These are phyloP conservation scores for Euphrasia arctica DNA, from an alignment of 305 asterid species.

Conservation along the genomic window DNA sequence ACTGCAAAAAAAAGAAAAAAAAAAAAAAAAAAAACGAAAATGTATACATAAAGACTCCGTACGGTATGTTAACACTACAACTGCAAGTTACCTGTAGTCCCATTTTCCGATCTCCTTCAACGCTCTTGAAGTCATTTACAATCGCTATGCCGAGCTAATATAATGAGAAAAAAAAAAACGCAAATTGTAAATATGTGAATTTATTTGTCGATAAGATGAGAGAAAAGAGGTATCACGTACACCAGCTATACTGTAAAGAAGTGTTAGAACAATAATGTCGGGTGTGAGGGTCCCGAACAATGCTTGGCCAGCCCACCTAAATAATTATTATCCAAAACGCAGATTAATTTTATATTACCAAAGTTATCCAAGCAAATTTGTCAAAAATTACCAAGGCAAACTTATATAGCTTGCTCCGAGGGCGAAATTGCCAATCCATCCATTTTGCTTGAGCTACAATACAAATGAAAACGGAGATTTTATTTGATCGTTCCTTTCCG, in stretches of 20 bases:
- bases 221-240: conserved; percentile 40
- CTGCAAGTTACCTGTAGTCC: conserved; percentile 74
- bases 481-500: conserved; percentile 7
- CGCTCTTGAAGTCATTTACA: conserved; percentile 95
- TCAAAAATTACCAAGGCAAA: conserved; percentile 71
- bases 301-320: conserved; percentile 99
- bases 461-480: not conserved
- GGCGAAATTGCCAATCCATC: conserved; percentile 97
- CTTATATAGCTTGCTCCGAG: conserved; percentile 96
- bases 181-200: conserved; percentile 6
- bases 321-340: conserved; percentile 16
- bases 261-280: conserved; percentile 78
- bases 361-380: conserved; percentile 5
- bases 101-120: conserved; percentile 92
- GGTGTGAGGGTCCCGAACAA: conserved; percentile 90
- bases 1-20: conserved; percentile 43
- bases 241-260: conserved; percentile 90
- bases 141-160: conserved; percentile 92
- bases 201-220: conserved; percentile 6
- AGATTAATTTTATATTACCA: not conserved
- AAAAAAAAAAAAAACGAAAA: too few relatives aligned
- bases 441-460: conserved; percentile 91
- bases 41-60: not conserved
- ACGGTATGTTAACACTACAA: not conserved
- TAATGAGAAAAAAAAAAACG: not conserved